These are phyloP conservation scores for Cryptococcus sp. DNA, from an alignment of 1,284 basidiomycete species.

Conservation along the genomic window DNA sequence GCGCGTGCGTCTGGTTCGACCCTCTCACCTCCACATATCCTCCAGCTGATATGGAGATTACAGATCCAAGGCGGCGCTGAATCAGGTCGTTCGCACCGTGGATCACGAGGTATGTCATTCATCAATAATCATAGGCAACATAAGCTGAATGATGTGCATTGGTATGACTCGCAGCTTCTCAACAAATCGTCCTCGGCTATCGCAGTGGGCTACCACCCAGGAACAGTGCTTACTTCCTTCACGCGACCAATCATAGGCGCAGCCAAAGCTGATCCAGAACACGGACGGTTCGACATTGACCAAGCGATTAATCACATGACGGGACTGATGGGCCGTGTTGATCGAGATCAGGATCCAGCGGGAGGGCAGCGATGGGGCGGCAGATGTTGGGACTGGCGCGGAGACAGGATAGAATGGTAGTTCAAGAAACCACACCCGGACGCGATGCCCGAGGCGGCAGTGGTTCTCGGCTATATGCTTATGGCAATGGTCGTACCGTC, in stretches of 20 bases:
- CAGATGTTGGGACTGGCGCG: conserved; percentile 69
- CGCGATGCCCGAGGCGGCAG: no score
- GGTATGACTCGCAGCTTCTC: conserved; percentile 15
- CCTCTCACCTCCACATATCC: not conserved
- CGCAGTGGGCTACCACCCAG: conserved; percentile 52
- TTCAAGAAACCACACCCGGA: no score
- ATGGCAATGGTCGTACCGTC: no score
- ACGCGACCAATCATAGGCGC: conserved; percentile 45
- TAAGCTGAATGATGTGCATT: not conserved
- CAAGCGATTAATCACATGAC: conserved; percentile 63
- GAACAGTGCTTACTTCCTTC: conserved; percentile 47
- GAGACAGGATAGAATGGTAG: conserved; percentile 58
- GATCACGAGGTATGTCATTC: conserved; percentile 61
- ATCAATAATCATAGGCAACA: not conserved
- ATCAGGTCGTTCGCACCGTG: conserved; percentile 70
- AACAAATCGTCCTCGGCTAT: conserved; percentile 50
- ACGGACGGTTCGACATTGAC: conserved; percentile 63
- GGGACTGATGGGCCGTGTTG: conserved; percentile 58
- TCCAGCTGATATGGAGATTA: not conserved
- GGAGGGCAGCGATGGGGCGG: conserved; percentile 60
- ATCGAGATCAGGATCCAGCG: conserved; percentile 12
- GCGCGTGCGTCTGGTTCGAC: conserved; percentile 52
- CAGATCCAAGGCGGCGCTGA: conserved; percentile 69
- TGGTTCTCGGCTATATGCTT: no score
- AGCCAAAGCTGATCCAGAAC: conserved; percentile 34